Base-by-base conservation (phyloP, 2,329 filamentous ascomycete genomes). In the Talaromyces islandicus region DNA sequence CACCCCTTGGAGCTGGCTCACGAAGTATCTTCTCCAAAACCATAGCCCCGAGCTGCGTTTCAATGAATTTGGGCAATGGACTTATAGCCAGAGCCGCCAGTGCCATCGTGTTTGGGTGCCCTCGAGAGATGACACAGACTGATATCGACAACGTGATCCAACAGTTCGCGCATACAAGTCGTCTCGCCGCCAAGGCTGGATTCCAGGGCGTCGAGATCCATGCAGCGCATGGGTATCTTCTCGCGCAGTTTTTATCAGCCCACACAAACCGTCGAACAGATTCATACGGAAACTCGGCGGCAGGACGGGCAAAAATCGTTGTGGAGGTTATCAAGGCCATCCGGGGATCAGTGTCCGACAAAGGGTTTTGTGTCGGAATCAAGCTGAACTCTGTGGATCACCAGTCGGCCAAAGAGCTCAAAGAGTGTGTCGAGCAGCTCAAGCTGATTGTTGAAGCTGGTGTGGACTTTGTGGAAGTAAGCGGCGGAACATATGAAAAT, bases 401-500 rank as follows among this genome's bases (percentile, higher is more conserved):
- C 65, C 69, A 64, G 64, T 70, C 70, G 17, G 30, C 63, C 14
- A 21, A 54, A 12, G 68, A 64, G n/a, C 71, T 71, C 21, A 71
- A 80, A 10, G 84, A 83, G 2, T 81, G 77, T n/a, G 68, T 88
- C 7, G 78, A 81, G 65, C 85, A 89, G 66, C 72, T 87, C 3
- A 3, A 78, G 79, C n/a, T 80, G 76, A 1, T 72, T 25, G 60
- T 66, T n/a, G 69, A 66, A 24, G 65, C 66, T 24, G 67, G 68
- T 3, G 69, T 89, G 0, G 87, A 89, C 70, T 88, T 88, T 65
- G 71, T 89, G 0, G 86, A 90, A 69, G 79, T 89, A 27, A 84
- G 80, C 14, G 87, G 87, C 1, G 87, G 87, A 0, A 81, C 73
- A 0, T 85, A 81, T 62, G 81, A 85, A 65, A 71, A 85, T 59